Base-by-base conservation (phyloP, 257 asterid genomes). In the Solanum raphanifolium region DNA sequence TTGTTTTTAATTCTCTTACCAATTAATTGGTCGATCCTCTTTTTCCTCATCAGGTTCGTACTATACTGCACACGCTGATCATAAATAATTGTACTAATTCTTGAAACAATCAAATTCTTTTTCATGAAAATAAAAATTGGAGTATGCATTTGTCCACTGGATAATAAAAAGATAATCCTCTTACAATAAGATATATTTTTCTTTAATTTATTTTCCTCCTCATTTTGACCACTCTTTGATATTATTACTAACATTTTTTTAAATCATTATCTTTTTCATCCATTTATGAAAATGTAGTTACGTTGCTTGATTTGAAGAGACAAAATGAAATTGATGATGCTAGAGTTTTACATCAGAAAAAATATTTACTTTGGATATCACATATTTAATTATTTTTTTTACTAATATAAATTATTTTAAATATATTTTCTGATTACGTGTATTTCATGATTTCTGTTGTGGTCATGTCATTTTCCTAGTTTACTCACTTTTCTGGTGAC, bases 381-480 rank as follows among this genome's bases (percentile, higher is more conserved):
- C 52, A 35, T 23, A 9, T 34, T 34, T 34, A 1, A 32, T 72
- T 72, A 1, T 2, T 32, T 9, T 7, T 21, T 32, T 7, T 27
- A 13, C 21, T 7, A 23, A 23, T n/a, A 69, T 29, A 7, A 69
- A 68, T 66, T 66, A 66, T 31, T 32, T 71, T 32, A 71, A 71
- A 15, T 21, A 71, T 71, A 71, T 71, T 72, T 43, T 43, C 39
- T 79, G 23, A 41, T 41, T 25, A 31, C 5, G 34, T 29, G 69
- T 21, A 29, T 18, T 81, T 90, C 90, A 91, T 90, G 91, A 89
- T 90, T 92, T 92, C 90, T 87, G 91, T 89, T 91, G 91, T 89
- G 82, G 95, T 94, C 92, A 93, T 85, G 95, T 93, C 93, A 88
- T 91, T 91, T 88, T 93, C 94, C 76, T 84, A 86, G 86, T 89